Base-by-base conservation (phyloP, 2,329 filamentous ascomycete genomes). In the Xylaria sp. region DNA sequence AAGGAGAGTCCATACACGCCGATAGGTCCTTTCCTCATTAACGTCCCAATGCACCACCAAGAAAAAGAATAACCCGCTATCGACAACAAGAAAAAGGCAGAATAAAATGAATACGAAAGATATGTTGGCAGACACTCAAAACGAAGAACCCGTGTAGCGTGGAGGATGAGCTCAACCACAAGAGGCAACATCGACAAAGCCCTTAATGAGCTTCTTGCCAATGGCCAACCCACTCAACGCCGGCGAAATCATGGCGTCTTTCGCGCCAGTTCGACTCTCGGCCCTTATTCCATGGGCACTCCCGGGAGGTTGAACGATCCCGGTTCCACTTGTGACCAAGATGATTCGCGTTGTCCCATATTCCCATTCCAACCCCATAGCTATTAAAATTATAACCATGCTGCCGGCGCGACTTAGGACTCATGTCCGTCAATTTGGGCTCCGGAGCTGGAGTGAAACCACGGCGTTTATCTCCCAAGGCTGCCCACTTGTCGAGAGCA, bases 181-280 rank as follows among this genome's bases (percentile, higher is more conserved):
- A 89, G 87, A 88, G 88, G 80, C 84, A 79, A 79, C 76, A 80
- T 72, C 67, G 71, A 75, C 64, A 77, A 38, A 71, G 72, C 71
- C 56, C 71, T 68, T 72, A 83, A 72, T 81, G 79, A 77, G 80
- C 81, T 74, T 90, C 89, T 81, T 92, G 90, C 89, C 93, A 97
- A 83, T 92, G 93, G 85, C 94, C 94, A 89, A 97, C 93, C 91
- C 95, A 97, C 89, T 97, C 94, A 85, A 94, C 83, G 78, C 95
- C 92, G 78, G 90, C 90, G 80, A 93, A 87, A 83, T 92, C 90
- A 77, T 85, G 81, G 74, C 86, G 87, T 71, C 91, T 89, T 77
- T 87, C 84, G 77, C 87, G 87, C 86, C 87, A 88, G 72, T 87
- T 87, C 83, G 83, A 85, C 80, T 89, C 87, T 82, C 87, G 85